phyloP scores from a whole-genome alignment of 768 basidiomycete genomes.

The Dictyophora rubrovolvata region DNA sequence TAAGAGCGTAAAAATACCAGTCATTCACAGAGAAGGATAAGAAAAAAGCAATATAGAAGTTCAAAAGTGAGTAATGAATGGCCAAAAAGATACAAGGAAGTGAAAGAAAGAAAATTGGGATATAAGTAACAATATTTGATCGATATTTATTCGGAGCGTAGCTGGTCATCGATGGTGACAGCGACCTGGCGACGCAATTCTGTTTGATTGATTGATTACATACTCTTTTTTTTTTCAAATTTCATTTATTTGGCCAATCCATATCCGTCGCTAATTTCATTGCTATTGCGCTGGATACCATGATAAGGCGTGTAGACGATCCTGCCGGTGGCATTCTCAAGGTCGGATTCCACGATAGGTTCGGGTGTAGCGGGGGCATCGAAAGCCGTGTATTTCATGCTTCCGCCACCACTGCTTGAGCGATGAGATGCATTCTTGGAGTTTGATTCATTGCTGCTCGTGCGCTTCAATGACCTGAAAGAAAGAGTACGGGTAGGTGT shows the following conservation, averaged over 20 bases:
- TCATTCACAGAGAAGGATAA: background rate
- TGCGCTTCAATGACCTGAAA: background rate
- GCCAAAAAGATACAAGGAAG: too few relatives aligned
- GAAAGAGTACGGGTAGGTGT: background rate
- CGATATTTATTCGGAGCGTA: too few relatives aligned
- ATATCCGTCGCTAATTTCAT: background rate
- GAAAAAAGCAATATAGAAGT: background rate
- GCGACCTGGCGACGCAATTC: too few relatives aligned
- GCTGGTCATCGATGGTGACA: too few relatives aligned
- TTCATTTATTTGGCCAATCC: background rate
- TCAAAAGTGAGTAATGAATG: background rate
- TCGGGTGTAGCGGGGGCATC: conserved; percentile 5
- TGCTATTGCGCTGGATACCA: background rate
- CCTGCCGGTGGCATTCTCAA: background rate
- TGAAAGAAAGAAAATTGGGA: too few relatives aligned
- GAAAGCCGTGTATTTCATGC: background rate
- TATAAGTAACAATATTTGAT: too few relatives aligned
- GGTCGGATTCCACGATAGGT: background rate
- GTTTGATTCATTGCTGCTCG: background rate
- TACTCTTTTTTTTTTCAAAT: background rate
- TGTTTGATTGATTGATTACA: background rate
- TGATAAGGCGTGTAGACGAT: background rate
- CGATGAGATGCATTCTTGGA: background rate
- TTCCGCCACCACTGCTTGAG: background rate
- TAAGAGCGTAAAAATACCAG: background rate